Base-by-base conservation (phyloP, 129 eudicot species). In the Pulicaria dysenterica region DNA sequence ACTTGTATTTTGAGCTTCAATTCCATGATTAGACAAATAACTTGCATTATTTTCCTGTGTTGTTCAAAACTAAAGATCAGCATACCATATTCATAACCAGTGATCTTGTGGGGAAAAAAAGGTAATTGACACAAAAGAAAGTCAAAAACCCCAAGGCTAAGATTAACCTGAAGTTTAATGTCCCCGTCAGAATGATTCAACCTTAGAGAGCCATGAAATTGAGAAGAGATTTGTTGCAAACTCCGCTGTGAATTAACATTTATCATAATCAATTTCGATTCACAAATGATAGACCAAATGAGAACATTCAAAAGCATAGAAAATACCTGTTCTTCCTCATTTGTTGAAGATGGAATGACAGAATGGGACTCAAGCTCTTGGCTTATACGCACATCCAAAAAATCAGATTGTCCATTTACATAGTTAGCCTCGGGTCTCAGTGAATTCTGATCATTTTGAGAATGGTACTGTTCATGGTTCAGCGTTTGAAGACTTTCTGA, bases 171-270 rank as follows among this genome's bases (percentile, higher is more conserved):
- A 17, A 69, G 73, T 37, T 67, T 84, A 50, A 60, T 79, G 67
- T 68, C 84, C 45, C 69, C 84, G 54, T 79, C 83, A 34, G 59
- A 64, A 79, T 84, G 70, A 48, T 77, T 81, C 83, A 94, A 64
- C 58, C 85, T 83, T 44, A 90, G 47, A 13, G 91, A 81, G 47
- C 70, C 88, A 24, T 81, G 93, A 69, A 94, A 88, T 67, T 90
- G 98, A 74, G 95, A 81, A 53, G 97, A 88, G 7, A 90, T 79
- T 64, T 87, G 89, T 19, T 84, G 93, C 84, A 88, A 81, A 80
- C 71, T 88, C 74, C 77, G 88, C 69, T 75, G 91, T 44, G 82
- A 55, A 43, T 80, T 75, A 37, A 34, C 78, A 58, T 36, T 81
- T 71, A 50, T 73, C 7, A 60, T 17, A 40, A 62, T 43, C 31